These are phyloP conservation scores for Monilinia aucupariae DNA, from an alignment of 2,329 filamentous ascomycete species.

Conservation along the genomic window DNA sequence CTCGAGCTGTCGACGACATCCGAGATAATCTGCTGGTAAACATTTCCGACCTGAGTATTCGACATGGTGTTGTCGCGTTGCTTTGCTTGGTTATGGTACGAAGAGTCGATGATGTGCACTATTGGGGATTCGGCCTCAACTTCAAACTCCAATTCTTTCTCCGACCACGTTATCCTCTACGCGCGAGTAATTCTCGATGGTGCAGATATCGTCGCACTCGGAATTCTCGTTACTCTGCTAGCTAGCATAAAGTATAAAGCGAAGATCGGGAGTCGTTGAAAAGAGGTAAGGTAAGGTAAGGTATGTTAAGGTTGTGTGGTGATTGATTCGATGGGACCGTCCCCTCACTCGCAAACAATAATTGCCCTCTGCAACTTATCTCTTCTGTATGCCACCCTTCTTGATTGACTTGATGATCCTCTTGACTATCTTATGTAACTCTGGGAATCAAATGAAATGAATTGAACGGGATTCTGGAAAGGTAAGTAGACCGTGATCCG, in stretches of 20 bases:
- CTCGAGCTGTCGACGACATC: conserved; percentile 89
- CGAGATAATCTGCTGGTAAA: conserved; percentile 73
- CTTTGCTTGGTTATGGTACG: conserved; percentile 7
- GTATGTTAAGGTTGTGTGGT: not conserved
- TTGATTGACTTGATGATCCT: conserved; percentile 5
- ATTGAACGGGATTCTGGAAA: conserved; percentile 8
- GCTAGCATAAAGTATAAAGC: not conserved
- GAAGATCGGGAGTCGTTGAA: not conserved
- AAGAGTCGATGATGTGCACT: not conserved
- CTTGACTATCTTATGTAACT: conserved; percentile 18
- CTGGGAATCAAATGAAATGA: too few relatives aligned
- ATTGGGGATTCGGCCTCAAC: not conserved
- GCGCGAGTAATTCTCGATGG: conserved; percentile 5
- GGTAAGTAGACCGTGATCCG: too few relatives aligned
- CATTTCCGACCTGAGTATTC: conserved; percentile 49
- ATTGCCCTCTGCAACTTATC: not conserved
- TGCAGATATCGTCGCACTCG: not conserved
- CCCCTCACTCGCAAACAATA: conserved; percentile 1
- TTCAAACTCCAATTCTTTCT: not conserved
- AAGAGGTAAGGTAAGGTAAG: not conserved
- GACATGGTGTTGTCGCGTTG: conserved; percentile 30
- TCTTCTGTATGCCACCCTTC: not conserved
- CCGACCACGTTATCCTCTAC: not conserved
- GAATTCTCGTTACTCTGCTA: not conserved
- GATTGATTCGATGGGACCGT: not conserved